Conservation (phyloP, 352 stramenopile species). For the Phytophthora melonis region DNA sequence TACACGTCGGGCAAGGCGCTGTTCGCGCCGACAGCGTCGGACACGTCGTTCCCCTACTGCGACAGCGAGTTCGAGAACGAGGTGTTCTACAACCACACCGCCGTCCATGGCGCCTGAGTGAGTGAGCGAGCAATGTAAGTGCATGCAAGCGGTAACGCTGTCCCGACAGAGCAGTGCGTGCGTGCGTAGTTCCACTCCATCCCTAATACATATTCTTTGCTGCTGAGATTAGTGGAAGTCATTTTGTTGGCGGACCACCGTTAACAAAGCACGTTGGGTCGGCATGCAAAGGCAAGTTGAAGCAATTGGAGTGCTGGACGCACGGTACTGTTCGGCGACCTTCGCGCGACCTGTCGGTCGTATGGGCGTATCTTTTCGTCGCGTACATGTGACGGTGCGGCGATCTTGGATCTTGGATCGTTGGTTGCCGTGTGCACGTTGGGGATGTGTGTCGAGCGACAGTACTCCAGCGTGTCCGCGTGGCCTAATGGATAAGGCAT, state of each 20-base stretch:
- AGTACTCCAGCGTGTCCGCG: slow-evolving; percentile 18
- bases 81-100: slow-evolving; percentile 5
- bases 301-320: no score
- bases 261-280: no score
- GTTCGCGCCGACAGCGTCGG: slow-evolving; percentile 1
- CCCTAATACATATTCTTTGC: neutral
- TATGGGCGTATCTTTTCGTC: neutral
- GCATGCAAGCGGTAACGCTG: neutral
- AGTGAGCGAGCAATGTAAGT: neutral
- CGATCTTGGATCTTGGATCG: neutral
- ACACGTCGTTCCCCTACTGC: slow-evolving; percentile 7
- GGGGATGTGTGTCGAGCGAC: neutral
- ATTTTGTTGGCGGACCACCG: neutral
- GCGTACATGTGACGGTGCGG: neutral
- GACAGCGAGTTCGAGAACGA: slow-evolving; percentile 4
- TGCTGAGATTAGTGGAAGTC: neutral
- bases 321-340: neutral
- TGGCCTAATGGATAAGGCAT: slow-evolving; percentile 82
- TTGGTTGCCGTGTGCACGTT: neutral
- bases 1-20: slow-evolving; percentile 7
- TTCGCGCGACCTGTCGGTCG: neutral
- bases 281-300: neutral
- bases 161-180: neutral
- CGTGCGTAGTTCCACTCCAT: neutral
- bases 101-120: neutral